Percentiles rank a stretch among this genome's conserved stretches.
These are phyloP conservation scores for Nakazawaea pomicola DNA, from an alignment of 805 yeast species.

Conservation along the genomic window DNA sequence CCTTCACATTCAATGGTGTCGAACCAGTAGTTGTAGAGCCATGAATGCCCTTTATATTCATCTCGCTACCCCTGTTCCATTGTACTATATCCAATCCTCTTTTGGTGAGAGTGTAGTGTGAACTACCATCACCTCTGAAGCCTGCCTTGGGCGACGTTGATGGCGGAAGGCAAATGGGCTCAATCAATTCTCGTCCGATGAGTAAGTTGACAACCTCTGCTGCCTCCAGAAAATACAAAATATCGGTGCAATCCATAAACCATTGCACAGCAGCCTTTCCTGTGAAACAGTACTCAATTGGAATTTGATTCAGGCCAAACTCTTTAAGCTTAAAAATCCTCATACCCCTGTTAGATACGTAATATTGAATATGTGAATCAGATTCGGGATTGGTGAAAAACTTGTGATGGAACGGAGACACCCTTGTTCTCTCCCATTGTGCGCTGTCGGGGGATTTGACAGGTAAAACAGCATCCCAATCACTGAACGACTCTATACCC, in stretches of 20 bases:
- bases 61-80: conserved; percentile 23
- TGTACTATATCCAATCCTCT: conserved; percentile 34
- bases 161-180: conserved; percentile 34
- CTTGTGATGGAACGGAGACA: conserved; percentile 67
- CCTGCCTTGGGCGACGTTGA: conserved; percentile 25
- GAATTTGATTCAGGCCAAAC: conserved; percentile 22
- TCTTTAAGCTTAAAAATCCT: conserved; percentile 45
- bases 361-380: conserved; percentile 76
- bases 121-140: conserved; percentile 30
- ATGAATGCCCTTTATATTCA: neutral
- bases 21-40: neutral
- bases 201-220: conserved; percentile 47
- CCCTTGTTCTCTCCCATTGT: neutral
- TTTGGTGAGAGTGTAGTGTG: conserved; percentile 38
- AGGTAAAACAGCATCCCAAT: neutral
- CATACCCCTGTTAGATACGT: conserved; percentile 60
- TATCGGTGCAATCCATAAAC: conserved; percentile 86
- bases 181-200: conserved; percentile 39
- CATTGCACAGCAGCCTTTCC: conserved; percentile 84
- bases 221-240: conserved; percentile 49
- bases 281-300: conserved; percentile 46
- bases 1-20: neutral
- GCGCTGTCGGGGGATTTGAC: neutral
- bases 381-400: conserved; percentile 88
- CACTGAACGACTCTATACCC: neutral